Percentiles rank a stretch among this genome's conserved stretches.
phyloP scores from a whole-genome alignment of 2,329 filamentous ascomycete genomes.

The Nothopassalora personata region DNA sequence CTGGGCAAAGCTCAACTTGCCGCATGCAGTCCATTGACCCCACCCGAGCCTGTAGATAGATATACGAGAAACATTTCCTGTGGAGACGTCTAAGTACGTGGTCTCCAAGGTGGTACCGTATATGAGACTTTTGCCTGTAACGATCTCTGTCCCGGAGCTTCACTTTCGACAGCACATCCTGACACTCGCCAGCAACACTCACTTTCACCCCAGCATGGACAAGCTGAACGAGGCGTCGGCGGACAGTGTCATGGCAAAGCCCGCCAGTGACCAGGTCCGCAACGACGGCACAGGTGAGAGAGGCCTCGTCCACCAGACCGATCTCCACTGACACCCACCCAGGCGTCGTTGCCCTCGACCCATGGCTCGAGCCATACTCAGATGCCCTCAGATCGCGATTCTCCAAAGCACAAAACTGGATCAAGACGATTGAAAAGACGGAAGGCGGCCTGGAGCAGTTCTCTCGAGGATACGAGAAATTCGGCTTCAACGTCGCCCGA shows the following conservation, averaged over 20 bases:
- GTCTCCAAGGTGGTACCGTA: background rate
- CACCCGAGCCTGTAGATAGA: background rate
- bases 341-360: conserved; percentile 85
- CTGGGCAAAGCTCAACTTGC: background rate
- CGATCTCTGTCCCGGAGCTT: background rate
- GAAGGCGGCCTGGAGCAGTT: conserved; percentile 93
- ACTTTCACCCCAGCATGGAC: conserved; percentile 29
- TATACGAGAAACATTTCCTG: background rate
- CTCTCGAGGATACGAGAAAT: conserved; percentile 78
- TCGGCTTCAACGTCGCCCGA: conserved; percentile 74
- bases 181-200: background rate
- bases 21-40: background rate
- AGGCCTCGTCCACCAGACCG: background rate
- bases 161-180: background rate
- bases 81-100: background rate
- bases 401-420: conserved; percentile 76
- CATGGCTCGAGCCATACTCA: conserved; percentile 81
- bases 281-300: conserved; percentile 65
- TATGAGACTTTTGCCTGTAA: background rate
- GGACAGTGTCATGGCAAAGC: conserved; percentile 41
- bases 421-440: conserved; percentile 70
- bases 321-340: conserved; percentile 21
- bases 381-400: conserved; percentile 72
- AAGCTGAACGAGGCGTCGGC: conserved; percentile 41
- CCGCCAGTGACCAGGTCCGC: conserved; percentile 50